phyloP scores from a whole-genome alignment of 2,329 filamentous ascomycete species.

The Arthrobotrys conoides region DNA sequence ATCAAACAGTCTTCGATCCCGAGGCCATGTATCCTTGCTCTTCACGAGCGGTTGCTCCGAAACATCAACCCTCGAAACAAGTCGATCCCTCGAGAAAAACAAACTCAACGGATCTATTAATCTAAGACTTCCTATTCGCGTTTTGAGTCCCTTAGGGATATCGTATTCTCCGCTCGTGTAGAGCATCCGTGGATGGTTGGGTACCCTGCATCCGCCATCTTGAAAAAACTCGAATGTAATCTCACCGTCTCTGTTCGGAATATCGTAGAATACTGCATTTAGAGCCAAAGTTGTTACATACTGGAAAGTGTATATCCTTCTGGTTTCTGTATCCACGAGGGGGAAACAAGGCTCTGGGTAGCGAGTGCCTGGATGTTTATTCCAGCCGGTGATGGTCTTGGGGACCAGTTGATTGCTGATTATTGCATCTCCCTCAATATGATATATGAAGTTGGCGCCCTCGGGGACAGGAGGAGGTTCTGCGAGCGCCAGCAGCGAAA shows the following conservation, averaged over 20 bases:
- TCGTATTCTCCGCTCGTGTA: constrained; percentile 24
- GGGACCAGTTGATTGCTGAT: constrained; percentile 16
- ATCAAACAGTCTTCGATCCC: background rate
- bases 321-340: constrained; percentile 3
- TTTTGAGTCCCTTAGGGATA: constrained; percentile 5
- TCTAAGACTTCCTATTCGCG: constrained; percentile 26
- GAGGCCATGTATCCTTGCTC: constrained; percentile 21
- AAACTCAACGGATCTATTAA: constrained; percentile 39
- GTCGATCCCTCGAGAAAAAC: constrained; percentile 1
- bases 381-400: constrained; percentile 21
- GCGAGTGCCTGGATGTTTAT: constrained; percentile 1
- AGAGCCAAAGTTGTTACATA: constrained; percentile 26
- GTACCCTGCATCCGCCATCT: constrained; percentile 33
- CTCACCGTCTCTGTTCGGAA: background rate
- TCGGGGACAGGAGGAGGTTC: constrained; percentile 16
- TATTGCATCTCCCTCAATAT: constrained; percentile 39
- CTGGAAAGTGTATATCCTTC: background rate
- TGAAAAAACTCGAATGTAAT: constrained; percentile 44
- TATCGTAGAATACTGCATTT: constrained; percentile 13
- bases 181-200: constrained; percentile 36
- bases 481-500: constrained; percentile 1
- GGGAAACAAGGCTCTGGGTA: constrained; percentile 38
- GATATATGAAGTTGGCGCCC: constrained; percentile 35
- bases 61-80: constrained; percentile 25
- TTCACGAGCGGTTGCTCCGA: constrained; percentile 22